These are phyloP conservation scores for Linderina pennispora DNA, from an alignment of 192 early-diverging fungal genomes.

Conservation along the genomic window DNA sequence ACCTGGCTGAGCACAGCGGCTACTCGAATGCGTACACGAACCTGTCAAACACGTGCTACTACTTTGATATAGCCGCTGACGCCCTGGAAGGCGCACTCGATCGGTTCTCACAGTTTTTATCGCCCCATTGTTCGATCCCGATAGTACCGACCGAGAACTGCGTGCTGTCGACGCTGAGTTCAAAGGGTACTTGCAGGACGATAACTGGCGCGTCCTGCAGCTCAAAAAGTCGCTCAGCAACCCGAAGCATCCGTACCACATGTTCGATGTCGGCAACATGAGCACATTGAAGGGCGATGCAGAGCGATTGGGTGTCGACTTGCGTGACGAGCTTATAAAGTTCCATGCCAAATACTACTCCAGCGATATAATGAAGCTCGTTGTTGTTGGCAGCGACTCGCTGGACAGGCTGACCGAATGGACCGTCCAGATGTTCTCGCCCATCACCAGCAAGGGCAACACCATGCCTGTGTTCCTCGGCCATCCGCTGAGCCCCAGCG, in stretches of 20 bases:
- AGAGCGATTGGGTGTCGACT: conserved; percentile 51
- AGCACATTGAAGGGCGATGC: conserved; percentile 62
- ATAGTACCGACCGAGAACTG: conserved; percentile 81
- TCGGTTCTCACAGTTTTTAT: conserved; percentile 86
- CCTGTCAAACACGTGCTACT: conserved; percentile 11
- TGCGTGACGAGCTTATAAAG: conserved; percentile 70
- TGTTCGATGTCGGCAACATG: conserved; percentile 79
- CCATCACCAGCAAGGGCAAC: conserved; percentile 66
- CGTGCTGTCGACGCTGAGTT: conserved; percentile 90
- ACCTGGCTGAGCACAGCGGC: conserved; percentile 19
- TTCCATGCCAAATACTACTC: conserved; percentile 85
- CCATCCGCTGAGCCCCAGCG: conserved; percentile 58
- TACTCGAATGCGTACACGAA: conserved; percentile 21
- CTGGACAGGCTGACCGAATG: conserved; percentile 67
- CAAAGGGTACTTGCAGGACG: conserved; percentile 73
- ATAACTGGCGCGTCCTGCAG: conserved; percentile 56
- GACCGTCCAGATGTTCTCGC: conserved; percentile 74
- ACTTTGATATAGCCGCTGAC: conserved; percentile 23
- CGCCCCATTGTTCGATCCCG: conserved; percentile 71
- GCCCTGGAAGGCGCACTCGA: conserved; percentile 55
- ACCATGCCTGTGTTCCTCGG: conserved; percentile 48
- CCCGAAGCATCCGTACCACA: conserved; percentile 65
- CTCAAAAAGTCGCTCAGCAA: conserved; percentile 15
- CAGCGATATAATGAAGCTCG: conserved; percentile 86
- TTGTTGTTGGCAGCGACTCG: conserved; percentile 78